Evolutionary conservation across 2,329 filamentous ascomycete species (phyloP).

Genomic region (Calonectria leucothoes): DNA sequence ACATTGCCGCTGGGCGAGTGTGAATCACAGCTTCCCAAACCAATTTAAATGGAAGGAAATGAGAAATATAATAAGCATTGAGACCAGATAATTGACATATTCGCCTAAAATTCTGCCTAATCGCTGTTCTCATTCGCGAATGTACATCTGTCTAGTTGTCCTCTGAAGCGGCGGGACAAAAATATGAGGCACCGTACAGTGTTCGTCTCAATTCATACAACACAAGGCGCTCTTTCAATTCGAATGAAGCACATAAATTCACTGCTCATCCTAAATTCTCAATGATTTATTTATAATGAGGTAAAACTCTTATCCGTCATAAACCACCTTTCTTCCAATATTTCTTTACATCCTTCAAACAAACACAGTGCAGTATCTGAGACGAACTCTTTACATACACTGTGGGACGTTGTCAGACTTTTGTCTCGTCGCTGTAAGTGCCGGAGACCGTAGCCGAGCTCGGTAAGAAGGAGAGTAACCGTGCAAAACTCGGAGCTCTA

Average conservation of each 20-base stretch:
- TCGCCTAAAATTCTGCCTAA: not conserved
- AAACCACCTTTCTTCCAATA: not conserved
- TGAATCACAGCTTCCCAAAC: not conserved
- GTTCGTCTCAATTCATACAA: not conserved
- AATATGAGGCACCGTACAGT: not conserved
- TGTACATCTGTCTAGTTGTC: not conserved
- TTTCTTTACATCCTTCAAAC: not conserved
- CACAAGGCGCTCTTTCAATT: not conserved
- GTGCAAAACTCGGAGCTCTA: slow-evolving; percentile 28
- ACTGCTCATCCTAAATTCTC: not conserved
- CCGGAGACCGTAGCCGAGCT: slow-evolving; percentile 19
- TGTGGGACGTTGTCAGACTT: not conserved
- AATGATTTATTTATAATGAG: not conserved
- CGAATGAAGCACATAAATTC: too few species aligned
- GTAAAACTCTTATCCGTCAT: not conserved
- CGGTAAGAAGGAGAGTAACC: slow-evolving; percentile 10
- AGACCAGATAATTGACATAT: not conserved
- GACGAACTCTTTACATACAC: not conserved
- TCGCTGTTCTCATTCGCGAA: not conserved
- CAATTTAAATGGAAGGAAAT: too few species aligned
- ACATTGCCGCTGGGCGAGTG: not conserved
- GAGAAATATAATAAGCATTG: not conserved
- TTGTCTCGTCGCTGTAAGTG: not conserved
- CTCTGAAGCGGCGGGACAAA: not conserved
- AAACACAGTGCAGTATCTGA: not conserved